A percentile compares a stretch with the other conserved stretches of the same genome.
These are phyloP conservation scores for Telfairia occidentalis DNA, from an alignment of 331 rosid species.

Conservation along the genomic window DNA sequence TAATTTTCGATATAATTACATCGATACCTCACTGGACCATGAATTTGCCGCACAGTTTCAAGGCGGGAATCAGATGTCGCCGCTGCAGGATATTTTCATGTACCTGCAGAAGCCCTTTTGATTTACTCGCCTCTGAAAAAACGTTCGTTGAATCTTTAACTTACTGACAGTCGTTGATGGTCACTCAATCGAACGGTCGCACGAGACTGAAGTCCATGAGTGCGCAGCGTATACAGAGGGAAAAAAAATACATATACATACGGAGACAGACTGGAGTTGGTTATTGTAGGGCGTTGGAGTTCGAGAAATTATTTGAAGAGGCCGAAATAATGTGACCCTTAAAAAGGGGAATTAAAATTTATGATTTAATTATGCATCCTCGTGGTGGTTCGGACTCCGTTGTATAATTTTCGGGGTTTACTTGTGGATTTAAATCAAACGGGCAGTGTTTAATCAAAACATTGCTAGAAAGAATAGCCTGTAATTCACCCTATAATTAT, in stretches of 20 bases:
- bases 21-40: slow-evolving; percentile 10
- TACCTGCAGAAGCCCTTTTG: slow-evolving; percentile 26
- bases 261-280: background rate
- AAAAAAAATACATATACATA: background rate
- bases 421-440: background rate
- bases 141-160: background rate
- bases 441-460: background rate
- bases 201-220: slow-evolving; percentile 38
- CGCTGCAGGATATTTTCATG: slow-evolving; percentile 46
- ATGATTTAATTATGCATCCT: too few relatives aligned
- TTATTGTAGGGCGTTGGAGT: too few relatives aligned
- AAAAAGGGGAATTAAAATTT: too few relatives aligned
- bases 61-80: slow-evolving; percentile 31
- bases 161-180: background rate
- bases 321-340: too few relatives aligned
- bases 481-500: background rate
- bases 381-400: too few relatives aligned
- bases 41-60: slow-evolving; percentile 25
- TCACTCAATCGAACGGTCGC: slow-evolving; percentile 17
- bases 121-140: background rate
- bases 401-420: too few relatives aligned
- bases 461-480: background rate
- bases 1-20: slow-evolving; percentile 28
- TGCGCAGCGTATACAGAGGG: slow-evolving; percentile 6
- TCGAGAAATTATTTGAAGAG: too few relatives aligned